Base-by-base conservation (phyloP, 2,329 filamentous ascomycete genomes). In the Alternaria sp. region DNA sequence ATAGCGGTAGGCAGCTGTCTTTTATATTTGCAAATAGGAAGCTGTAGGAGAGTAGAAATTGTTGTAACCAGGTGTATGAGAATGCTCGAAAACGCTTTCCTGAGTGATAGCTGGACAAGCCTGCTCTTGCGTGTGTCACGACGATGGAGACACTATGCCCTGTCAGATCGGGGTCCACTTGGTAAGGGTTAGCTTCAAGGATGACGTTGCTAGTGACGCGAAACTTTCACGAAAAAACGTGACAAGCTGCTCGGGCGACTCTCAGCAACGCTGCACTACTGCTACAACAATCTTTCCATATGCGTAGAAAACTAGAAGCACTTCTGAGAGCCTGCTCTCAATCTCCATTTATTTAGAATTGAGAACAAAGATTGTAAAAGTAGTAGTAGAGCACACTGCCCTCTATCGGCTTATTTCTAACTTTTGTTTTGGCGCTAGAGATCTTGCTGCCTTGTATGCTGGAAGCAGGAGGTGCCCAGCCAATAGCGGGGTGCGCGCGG, bases 401-500 rank as follows among this genome's bases (percentile, higher is more conserved):
- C 28, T 30, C 28, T 30, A 30, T 30, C 28, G 11, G 28, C 28
- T 10, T 30, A 10, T 30, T 10, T 30, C 28, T 30, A 11, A 30
- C 28, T 5, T 30, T 30, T 30, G 28, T 30, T 30, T 30, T 30
- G 28, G 28, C 28, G 32, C 32, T 36, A 36, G 32, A 16, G 11
- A 36, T 30, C 10, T 30, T 5, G 41, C 46, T 59, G 56, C 43
- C 27, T 59, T 16, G 27, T 9, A 52, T 36, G 32, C 30, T 49
- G 9, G 38, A 32, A n/a, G 49, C 38, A 25, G 32, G 30, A n/a
- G 14, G 30, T 27, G 18, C 34, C 36, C 44, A 60, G 56, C 59
- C 62, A 64, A 66, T 63, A 45, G 53, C 44, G 40, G 36, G 36
- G 25, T 30, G 43, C 49, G 61, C 58, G 46, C 55, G 58, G 36